A percentile compares a stretch with the other conserved stretches of the same genome.
Conservation (phyloP, 2,329 filamentous ascomycete genomes). For the Epichloe sibirici region DNA sequence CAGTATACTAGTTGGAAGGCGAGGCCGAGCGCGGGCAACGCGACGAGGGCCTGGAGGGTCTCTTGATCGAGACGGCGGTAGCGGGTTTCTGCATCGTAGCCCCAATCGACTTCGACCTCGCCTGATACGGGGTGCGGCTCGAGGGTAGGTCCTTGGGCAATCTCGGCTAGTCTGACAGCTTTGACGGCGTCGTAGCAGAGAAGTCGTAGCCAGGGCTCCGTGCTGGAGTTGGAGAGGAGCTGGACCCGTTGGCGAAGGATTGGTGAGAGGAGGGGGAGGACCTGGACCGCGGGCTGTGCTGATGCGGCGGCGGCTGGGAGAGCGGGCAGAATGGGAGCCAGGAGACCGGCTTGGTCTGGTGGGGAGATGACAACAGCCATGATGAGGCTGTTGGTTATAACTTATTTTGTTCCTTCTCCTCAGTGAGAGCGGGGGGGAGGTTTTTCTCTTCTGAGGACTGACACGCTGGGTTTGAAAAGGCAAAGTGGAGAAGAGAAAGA, state of each 20-base stretch:
- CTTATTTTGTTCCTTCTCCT: too few species aligned
- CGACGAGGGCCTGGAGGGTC: conserved; percentile 57
- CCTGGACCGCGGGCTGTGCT: conserved; percentile 40
- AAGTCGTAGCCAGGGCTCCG: conserved; percentile 61
- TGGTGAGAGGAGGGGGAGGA: conserved; percentile 50
- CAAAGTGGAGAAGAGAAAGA: too few species aligned
- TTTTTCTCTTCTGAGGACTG: too few species aligned
- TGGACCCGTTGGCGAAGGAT: conserved; percentile 55
- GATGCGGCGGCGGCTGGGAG: conserved; percentile 48
- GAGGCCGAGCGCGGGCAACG: conserved; percentile 48
- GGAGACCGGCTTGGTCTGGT: conserved; percentile 33
- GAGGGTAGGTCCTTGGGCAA: conserved; percentile 49
- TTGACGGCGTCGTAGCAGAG: conserved; percentile 54
- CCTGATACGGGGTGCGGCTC: conserved; percentile 75
- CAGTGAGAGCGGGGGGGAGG: too few species aligned
- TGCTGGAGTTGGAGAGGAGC: conserved; percentile 45
- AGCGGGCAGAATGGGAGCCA: conserved; percentile 46
- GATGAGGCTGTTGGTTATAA: conserved; percentile 4
- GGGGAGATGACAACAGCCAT: conserved; percentile 24
- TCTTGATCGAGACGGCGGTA: conserved; percentile 63
- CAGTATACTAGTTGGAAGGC: conserved; percentile 59
- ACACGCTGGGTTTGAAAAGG: too few species aligned
- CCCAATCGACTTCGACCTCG: conserved; percentile 64
- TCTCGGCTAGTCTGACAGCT: conserved; percentile 43
- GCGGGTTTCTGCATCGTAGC: conserved; percentile 47